phyloP scores from a whole-genome alignment of 352 stramenopile species.

The Globisporangium polare region DNA sequence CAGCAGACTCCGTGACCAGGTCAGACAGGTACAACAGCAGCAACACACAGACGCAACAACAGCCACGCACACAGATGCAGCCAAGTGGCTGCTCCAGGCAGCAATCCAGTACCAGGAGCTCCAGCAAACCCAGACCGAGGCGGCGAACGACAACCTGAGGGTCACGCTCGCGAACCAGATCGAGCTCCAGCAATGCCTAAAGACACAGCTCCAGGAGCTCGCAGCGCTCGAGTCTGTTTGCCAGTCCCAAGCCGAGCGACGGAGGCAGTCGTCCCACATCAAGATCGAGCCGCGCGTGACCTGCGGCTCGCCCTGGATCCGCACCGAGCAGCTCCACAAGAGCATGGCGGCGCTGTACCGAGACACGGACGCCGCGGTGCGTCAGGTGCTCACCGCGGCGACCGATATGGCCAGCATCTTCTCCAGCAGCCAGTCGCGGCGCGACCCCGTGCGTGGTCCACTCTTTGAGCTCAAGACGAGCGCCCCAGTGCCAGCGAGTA shows the following conservation, averaged over 20 bases:
- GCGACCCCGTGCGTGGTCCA: background rate
- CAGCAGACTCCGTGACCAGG: background rate
- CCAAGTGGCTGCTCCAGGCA: slow-evolving; percentile 42
- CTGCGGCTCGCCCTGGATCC: slow-evolving; percentile 7
- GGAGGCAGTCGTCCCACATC: background rate
- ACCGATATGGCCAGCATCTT: slow-evolving; percentile 12
- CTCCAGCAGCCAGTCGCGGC: slow-evolving; percentile 12
- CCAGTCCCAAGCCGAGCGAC: background rate
- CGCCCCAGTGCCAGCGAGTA: slow-evolving; percentile 4
- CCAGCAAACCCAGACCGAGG: slow-evolving; percentile 26
- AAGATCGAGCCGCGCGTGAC: slow-evolving; percentile 6
- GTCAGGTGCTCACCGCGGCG: background rate
- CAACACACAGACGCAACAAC: background rate
- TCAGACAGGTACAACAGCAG: background rate
- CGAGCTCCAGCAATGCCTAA: slow-evolving; percentile 37
- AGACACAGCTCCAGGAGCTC: slow-evolving; percentile 3
- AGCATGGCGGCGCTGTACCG: slow-evolving; percentile 1
- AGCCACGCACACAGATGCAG: slow-evolving; percentile 6
- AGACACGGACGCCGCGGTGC: slow-evolving; percentile 5
- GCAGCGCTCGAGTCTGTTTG: background rate
- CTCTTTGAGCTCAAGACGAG: slow-evolving; percentile 17
- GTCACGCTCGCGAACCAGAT: slow-evolving; percentile 33
- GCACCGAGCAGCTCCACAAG: slow-evolving; percentile 13
- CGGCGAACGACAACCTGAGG: slow-evolving; percentile 36
- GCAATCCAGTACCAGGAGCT: slow-evolving; percentile 40